A percentile compares a stretch with the other conserved stretches of the same genome.
Conservation (phyloP, 768 basidiomycete species). For the Fibroporia radiculosa region DNA sequence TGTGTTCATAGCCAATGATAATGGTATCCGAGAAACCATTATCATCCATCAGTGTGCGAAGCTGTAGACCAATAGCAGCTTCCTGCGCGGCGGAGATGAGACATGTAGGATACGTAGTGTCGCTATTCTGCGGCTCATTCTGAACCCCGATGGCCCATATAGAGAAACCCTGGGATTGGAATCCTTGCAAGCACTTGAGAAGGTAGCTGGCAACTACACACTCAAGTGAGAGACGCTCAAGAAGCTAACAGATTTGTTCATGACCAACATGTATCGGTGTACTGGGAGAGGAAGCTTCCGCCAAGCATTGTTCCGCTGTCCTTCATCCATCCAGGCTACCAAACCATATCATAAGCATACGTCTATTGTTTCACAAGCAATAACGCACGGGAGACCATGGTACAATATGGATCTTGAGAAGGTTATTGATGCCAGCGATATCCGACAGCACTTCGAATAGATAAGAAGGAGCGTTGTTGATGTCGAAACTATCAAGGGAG, state of each 20-base stretch:
- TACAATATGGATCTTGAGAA: constrained; percentile 48
- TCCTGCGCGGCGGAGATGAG: constrained; percentile 47
- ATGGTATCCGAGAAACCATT: constrained; percentile 53
- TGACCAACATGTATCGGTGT: constrained; percentile 40
- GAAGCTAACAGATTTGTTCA: too few relatives aligned
- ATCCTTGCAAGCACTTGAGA: constrained; percentile 66
- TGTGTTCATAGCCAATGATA: constrained; percentile 67
- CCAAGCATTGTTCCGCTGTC: constrained; percentile 56
- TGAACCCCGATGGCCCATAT: constrained; percentile 57
- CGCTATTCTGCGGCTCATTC: constrained; percentile 47
- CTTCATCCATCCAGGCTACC: constrained; percentile 77
- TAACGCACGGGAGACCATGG: constrained; percentile 67
- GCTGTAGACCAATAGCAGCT: constrained; percentile 47
- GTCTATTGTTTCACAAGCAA: too few relatives aligned
- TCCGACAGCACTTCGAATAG: constrained; percentile 59
- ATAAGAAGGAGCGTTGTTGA: constrained; percentile 50
- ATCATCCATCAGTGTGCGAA: constrained; percentile 55
- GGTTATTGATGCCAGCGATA: constrained; percentile 48
- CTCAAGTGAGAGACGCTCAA: too few relatives aligned
- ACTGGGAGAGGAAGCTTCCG: constrained; percentile 44
- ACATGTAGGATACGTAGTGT: constrained; percentile 65
- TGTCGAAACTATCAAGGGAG: constrained; percentile 47
- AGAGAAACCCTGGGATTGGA: constrained; percentile 48
- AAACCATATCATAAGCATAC: too few relatives aligned
- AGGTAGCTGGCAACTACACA: constrained; percentile 71